Evolutionary conservation across 2,329 filamentous ascomycete genomes (phyloP).

Genomic region (Nemania serpens): DNA sequence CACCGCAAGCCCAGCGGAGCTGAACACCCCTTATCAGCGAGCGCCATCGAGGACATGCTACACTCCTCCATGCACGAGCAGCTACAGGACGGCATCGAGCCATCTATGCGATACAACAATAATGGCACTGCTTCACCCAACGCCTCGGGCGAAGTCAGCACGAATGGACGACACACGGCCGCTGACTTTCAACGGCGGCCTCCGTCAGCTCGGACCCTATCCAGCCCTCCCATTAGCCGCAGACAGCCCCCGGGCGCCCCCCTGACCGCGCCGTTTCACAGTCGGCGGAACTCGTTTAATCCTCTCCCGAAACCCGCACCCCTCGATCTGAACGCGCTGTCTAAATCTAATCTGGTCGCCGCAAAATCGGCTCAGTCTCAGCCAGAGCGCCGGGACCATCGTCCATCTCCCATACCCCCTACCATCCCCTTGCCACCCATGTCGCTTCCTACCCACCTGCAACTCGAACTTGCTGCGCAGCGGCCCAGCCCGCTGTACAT

Average conservation of each 20-base stretch:
- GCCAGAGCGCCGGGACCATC: conserved; percentile 37
- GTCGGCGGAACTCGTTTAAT: conserved; percentile 57
- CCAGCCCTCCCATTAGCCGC: conserved; percentile 57
- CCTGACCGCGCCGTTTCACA: conserved; percentile 40
- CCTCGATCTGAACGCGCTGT: conserved; percentile 48
- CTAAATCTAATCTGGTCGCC: conserved; percentile 9
- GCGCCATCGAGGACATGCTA: conserved; percentile 42
- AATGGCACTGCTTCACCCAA: conserved; percentile 38
- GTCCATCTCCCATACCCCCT: conserved; percentile 56
- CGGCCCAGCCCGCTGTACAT: conserved; percentile 69
- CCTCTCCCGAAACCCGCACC: conserved; percentile 49
- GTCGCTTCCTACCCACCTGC: conserved; percentile 68
- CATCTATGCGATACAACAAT: conserved; percentile 10
- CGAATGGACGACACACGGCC: conserved; percentile 30
- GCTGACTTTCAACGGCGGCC: conserved; percentile 43
- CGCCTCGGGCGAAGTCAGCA: conserved; percentile 37
- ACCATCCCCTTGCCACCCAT: conserved; percentile 67
- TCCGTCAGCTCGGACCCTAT: conserved; percentile 51
- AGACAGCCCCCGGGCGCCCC: conserved; percentile 42
- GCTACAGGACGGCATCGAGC: conserved; percentile 34
- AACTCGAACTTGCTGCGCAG: conserved; percentile 66
- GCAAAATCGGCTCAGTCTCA: conserved; percentile 27
- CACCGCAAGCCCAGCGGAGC: conserved; percentile 41
- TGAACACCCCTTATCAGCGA: conserved; percentile 46
- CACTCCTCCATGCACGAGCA: conserved; percentile 43